These are phyloP conservation scores for Leccinum truebloodii DNA, from an alignment of 768 basidiomycete species.

Conservation along the genomic window DNA sequence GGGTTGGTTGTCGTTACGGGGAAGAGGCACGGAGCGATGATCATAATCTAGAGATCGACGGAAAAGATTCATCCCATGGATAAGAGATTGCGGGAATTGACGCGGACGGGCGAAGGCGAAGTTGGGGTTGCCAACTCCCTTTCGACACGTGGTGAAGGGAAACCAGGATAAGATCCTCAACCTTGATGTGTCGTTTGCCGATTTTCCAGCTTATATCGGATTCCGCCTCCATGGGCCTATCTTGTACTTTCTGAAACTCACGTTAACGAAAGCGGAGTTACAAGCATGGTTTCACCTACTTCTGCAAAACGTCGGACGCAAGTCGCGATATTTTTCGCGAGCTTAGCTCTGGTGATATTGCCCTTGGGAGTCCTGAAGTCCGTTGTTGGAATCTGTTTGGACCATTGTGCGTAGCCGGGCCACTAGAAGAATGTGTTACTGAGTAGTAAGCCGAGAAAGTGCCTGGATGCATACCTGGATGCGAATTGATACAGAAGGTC, in stretches of 20 bases:
- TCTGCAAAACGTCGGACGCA: conserved; percentile 69
- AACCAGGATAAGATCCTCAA: conserved; percentile 71
- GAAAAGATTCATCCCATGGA: conserved; percentile 3
- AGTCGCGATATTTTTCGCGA: conserved; percentile 80
- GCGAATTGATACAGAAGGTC: conserved; percentile 79
- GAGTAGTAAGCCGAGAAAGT: neutral
- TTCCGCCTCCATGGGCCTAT: conserved; percentile 61
- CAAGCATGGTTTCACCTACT: conserved; percentile 35
- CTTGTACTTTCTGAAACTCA: conserved; percentile 46
- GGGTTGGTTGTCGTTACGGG: neutral
- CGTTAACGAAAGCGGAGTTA: conserved; percentile 5
- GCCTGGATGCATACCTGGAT: conserved; percentile 53
- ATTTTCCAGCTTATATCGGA: conserved; percentile 63
- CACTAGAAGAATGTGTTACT: conserved; percentile 46
- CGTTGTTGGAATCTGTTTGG: conserved; percentile 78
- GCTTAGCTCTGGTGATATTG: conserved; percentile 72
- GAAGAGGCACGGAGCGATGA: neutral
- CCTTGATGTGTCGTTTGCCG: conserved; percentile 53
- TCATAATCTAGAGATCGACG: conserved; percentile 4
- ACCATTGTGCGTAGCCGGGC: conserved; percentile 80
- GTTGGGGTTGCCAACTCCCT: conserved; percentile 81
- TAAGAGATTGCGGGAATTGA: neutral
- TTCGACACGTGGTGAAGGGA: conserved; percentile 82
- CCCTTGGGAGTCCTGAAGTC: conserved; percentile 79
- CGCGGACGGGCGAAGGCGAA: conserved; percentile 44